These are phyloP conservation scores for Candida quercuum DNA, from an alignment of 805 yeast species.

Conservation along the genomic window DNA sequence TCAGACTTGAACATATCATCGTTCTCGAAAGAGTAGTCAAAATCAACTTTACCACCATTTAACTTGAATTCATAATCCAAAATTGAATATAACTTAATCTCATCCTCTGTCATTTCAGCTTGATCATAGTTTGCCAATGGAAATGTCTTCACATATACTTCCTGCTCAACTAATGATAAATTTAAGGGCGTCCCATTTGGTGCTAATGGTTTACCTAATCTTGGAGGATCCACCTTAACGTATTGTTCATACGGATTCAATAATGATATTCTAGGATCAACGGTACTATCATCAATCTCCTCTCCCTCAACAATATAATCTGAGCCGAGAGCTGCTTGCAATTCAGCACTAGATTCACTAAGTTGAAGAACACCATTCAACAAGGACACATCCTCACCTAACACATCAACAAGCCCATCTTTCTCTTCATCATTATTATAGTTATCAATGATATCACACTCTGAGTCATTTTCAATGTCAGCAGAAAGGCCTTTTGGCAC, in stretches of 20 bases:
- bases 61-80: conserved; percentile 19
- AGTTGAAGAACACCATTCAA: background rate
- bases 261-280: conserved; percentile 9
- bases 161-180: conserved; percentile 14
- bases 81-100: conserved; percentile 14
- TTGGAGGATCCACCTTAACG: conserved; percentile 16
- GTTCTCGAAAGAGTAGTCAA: conserved; percentile 9
- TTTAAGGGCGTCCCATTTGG: conserved; percentile 17
- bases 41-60: conserved; percentile 6
- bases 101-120: conserved; percentile 11
- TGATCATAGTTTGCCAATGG: conserved; percentile 10
- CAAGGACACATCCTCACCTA: background rate
- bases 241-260: conserved; percentile 13
- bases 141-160: conserved; percentile 1
- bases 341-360: too few species aligned
- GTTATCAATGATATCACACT: background rate
- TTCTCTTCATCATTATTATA: conserved; percentile 3
- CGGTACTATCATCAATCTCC: conserved; percentile 2
- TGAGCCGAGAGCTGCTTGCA: background rate
- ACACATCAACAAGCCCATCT: background rate
- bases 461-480: too few species aligned
- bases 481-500: too few species aligned
- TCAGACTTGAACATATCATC: conserved; percentile 12
- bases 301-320: conserved; percentile 5
- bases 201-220: conserved; percentile 16